Base-by-base conservation (phyloP, 2,329 filamentous ascomycete genomes). In the Aspergillus oerlinghausenensis region DNA sequence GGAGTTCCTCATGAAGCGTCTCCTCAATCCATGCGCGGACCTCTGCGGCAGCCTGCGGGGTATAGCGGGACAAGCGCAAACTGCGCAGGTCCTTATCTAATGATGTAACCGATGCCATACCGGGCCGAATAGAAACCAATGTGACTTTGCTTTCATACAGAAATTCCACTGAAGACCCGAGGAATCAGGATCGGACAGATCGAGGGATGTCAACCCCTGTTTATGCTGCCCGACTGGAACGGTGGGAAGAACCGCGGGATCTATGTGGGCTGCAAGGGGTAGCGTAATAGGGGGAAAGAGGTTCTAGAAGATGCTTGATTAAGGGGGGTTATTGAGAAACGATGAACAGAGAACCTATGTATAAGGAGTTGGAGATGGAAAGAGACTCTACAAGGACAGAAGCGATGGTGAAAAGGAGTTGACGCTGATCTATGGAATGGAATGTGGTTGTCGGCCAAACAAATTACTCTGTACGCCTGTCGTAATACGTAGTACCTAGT, bases 81-180 rank as follows among this genome's bases (percentile, higher is more conserved):
- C 87, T 92, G 82, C 90, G 90, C 85, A 99, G 83, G 80, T 99
- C 94, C 75, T 93, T 93, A 77, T 97, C 94, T 59, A 99, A 81
- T 61, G 91, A 96, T 62, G 90, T 84, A 32, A 97, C 93, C 42
- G 93, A 96, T 66, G 93, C 92, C 93, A 97, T 97, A 63, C 52
- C 72, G 59, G 53, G 26, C 32, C n/a, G 8, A 51, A 23, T 19
- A 25, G 43, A 47, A 47, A 47, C 14, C n/a, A 26, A 23, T 23
- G 43, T 14, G 43, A 9, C n/a, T 11, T 23, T 47, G 43, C 10
- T 4, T 7, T 23, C 43, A 47, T 47, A 7, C 43, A 14, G 11
- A 23, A 23, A 7, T 1, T 14, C 5, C 19, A 23, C 23, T 26
- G 4, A 14, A 23, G 14, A 47, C 23, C 11, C 3, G 19, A 47